A percentile compares a stretch with the other conserved stretches of the same genome.
These are phyloP conservation scores for Puccinia hordei DNA, from an alignment of 1,284 basidiomycete genomes.

Conservation along the genomic window DNA sequence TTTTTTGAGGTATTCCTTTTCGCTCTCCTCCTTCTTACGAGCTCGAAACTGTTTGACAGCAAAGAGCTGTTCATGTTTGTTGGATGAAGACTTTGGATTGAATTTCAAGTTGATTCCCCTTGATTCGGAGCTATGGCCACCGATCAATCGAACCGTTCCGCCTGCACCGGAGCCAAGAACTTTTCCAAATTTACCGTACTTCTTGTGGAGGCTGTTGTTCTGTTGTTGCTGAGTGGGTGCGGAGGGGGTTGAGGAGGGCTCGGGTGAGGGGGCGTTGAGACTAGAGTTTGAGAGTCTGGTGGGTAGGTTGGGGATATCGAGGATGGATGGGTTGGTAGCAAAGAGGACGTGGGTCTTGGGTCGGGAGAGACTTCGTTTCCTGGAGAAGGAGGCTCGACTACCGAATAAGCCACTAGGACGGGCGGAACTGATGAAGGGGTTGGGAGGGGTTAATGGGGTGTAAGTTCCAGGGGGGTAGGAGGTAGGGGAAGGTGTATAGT, in stretches of 20 bases:
- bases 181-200: constrained; percentile 98
- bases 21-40: constrained; percentile 79
- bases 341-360: background rate
- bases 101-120: background rate
- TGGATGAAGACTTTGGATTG: background rate
- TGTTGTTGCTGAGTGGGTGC: constrained; percentile 60
- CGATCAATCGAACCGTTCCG: constrained; percentile 94
- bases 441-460: background rate
- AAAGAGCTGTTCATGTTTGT: constrained; percentile 68
- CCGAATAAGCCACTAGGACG: background rate
- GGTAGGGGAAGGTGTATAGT: background rate
- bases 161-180: constrained; percentile 94
- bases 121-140: constrained; percentile 64
- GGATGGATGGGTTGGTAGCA: background rate
- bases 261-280: background rate
- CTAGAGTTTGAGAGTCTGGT: background rate
- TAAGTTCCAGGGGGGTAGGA: background rate
- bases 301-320: background rate
- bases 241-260: background rate
- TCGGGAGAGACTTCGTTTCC: background rate
- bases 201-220: constrained; percentile 90
- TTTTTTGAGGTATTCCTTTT: constrained; percentile 99
- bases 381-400: constrained; percentile 2
- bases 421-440: background rate
- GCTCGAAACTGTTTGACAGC: constrained; percentile 98